A percentile compares a stretch with the other conserved stretches of the same genome.
Conservation (phyloP, 2,329 filamentous ascomycete genomes). For the Incumbomyces delicatus region DNA sequence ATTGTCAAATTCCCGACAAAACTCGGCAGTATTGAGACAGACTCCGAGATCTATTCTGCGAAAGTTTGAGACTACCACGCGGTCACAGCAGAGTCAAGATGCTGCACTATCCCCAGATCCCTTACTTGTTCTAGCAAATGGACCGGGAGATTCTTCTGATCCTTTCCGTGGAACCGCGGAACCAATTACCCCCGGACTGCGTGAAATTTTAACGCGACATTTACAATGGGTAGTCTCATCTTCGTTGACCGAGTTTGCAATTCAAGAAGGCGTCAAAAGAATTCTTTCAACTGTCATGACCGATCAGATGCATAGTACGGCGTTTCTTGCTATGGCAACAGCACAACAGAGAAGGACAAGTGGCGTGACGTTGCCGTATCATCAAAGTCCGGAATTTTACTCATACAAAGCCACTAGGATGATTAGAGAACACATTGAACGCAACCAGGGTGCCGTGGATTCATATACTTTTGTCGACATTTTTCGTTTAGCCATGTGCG, state of each 20-base stretch:
- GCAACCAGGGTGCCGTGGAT: conserved; percentile 3
- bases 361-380: not conserved
- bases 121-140: not conserved
- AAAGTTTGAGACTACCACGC: no score
- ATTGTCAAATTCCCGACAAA: not conserved
- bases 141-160: not conserved
- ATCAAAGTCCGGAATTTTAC: conserved; percentile 13
- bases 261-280: conserved; percentile 1
- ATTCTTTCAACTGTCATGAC: not conserved
- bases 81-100: not conserved
- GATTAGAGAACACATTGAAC: conserved; percentile 10
- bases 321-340: conserved; percentile 4
- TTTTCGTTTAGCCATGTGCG: conserved; percentile 12
- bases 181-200: not conserved
- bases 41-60: not conserved
- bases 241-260: not conserved
- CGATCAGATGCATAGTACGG: not conserved
- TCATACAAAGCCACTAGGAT: conserved; percentile 12
- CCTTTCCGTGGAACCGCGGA: not conserved
- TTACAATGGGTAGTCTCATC: conserved; percentile 3
- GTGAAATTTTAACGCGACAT: not conserved
- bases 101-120: not conserved
- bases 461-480: conserved; percentile 14
- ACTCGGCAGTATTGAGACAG: not conserved
- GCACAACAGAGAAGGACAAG: conserved; percentile 1